Conservation (phyloP, 2,329 filamentous ascomycete species). For the Drechslerella stenobrocha region DNA sequence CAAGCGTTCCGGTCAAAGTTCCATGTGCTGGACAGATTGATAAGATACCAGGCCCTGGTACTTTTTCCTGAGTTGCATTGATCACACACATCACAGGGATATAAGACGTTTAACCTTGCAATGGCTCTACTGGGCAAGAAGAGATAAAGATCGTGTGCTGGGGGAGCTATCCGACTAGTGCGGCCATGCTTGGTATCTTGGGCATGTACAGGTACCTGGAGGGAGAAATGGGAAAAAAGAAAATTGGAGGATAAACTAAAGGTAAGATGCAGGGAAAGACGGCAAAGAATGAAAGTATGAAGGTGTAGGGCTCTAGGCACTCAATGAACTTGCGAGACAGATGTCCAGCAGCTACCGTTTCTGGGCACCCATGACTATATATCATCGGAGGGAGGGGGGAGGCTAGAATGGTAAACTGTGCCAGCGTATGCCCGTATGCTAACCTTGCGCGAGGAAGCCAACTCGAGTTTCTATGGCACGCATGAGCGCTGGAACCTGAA, state of each 20-base stretch:
- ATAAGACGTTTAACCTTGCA: slow-evolving; percentile 13
- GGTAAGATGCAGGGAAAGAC: background rate
- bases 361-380: slow-evolving; percentile 28
- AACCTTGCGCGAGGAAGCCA: too few species aligned
- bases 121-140: background rate
- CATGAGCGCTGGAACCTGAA: background rate
- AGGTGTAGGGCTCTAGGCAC: slow-evolving; percentile 17
- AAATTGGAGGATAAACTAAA: background rate
- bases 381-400: slow-evolving; percentile 9
- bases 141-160: background rate
- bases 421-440: too few species aligned
- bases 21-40: slow-evolving; percentile 28
- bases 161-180: slow-evolving; percentile 20
- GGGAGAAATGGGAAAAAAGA: background rate
- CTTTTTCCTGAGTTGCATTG: slow-evolving; percentile 12
- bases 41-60: slow-evolving; percentile 30
- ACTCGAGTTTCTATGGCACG: slow-evolving; percentile 1
- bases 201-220: background rate
- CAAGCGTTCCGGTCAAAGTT: background rate
- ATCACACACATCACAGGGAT: background rate
- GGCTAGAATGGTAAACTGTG: background rate
- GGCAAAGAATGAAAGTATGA: background rate
- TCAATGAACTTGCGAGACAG: slow-evolving; percentile 12
- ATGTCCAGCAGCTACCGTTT: slow-evolving; percentile 27
- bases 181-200: background rate